Conservation (phyloP, 371 early-diverging fungal species). For the Mortierella sp. region DNA sequence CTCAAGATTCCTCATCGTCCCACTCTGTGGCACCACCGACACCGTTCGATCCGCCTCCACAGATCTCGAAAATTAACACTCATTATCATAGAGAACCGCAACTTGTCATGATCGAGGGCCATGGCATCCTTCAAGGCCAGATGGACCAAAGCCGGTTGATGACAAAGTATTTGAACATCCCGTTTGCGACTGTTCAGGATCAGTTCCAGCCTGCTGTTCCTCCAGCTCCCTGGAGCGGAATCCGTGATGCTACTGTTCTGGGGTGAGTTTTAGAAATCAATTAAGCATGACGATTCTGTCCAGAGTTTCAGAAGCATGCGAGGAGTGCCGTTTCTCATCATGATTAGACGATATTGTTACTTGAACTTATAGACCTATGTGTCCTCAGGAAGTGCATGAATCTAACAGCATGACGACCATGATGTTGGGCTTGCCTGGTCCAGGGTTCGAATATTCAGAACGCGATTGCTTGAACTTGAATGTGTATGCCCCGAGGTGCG, state of each 20-base stretch:
- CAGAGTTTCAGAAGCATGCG: no score
- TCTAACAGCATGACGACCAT: conserved; percentile 34
- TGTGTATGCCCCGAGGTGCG: conserved; percentile 44
- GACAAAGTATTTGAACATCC: conserved; percentile 45
- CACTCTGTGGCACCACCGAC: conserved; percentile 3
- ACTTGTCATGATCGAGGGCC: conserved; percentile 38
- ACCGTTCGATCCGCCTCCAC: conserved; percentile 29
- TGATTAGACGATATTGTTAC: background rate
- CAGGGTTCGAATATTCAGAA: conserved; percentile 50
- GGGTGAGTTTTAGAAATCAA: no score
- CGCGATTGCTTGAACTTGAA: conserved; percentile 56
- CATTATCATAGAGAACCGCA: conserved; percentile 44
- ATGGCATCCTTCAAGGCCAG: conserved; percentile 39
- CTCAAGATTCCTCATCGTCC: background rate
- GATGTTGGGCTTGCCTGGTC: conserved; percentile 44
- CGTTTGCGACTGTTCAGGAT: conserved; percentile 39
- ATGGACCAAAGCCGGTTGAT: conserved; percentile 47
- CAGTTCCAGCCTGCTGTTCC: conserved; percentile 20
- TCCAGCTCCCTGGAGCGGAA: conserved; percentile 41
- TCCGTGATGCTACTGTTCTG: conserved; percentile 47
- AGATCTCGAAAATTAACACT: conserved; percentile 29
- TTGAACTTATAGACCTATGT: conserved; percentile 30
- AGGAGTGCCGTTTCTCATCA: background rate
- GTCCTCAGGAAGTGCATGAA: conserved; percentile 29
- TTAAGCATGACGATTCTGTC: no score